Evolutionary conservation across 768 basidiomycete genomes (phyloP).

Genomic region (Tricholoma flavovirens): DNA sequence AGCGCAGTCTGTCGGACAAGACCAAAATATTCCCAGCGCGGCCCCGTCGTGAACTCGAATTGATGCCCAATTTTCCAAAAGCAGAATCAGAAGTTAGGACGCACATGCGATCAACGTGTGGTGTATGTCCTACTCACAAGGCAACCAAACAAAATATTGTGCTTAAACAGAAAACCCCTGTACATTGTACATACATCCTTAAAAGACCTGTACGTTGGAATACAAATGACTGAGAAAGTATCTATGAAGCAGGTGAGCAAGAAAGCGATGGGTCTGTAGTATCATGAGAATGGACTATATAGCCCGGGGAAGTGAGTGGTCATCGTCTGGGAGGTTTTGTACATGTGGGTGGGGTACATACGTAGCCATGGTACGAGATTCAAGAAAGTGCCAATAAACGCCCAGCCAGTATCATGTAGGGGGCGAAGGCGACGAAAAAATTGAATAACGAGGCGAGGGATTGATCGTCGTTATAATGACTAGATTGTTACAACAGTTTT

Average conservation of each 20-base stretch:
- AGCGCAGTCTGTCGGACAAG: too few species aligned
- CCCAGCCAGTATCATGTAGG: too few species aligned
- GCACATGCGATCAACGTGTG: too few species aligned
- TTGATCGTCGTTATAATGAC: not conserved
- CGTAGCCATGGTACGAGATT: not conserved
- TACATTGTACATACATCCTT: too few species aligned
- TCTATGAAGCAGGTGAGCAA: not conserved
- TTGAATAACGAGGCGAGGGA: not conserved
- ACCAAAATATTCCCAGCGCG: too few species aligned
- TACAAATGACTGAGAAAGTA: not conserved
- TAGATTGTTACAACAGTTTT: conserved; percentile 46
- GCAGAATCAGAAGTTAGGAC: not conserved
- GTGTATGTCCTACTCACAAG: too few species aligned
- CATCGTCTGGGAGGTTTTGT: not conserved
- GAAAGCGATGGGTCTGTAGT: not conserved
- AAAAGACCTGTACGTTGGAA: not conserved
- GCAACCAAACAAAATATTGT: too few species aligned
- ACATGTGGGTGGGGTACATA: not conserved
- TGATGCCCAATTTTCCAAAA: too few species aligned
- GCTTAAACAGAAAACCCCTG: too few species aligned
- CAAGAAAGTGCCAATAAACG: conserved; percentile 1
- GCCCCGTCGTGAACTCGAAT: too few species aligned
- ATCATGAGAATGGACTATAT: not conserved
- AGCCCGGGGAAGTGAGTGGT: not conserved
- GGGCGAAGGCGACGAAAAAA: not conserved